phyloP scores from a whole-genome alignment of 176 grass and related monocot genomes.

The Musa beccarii region DNA sequence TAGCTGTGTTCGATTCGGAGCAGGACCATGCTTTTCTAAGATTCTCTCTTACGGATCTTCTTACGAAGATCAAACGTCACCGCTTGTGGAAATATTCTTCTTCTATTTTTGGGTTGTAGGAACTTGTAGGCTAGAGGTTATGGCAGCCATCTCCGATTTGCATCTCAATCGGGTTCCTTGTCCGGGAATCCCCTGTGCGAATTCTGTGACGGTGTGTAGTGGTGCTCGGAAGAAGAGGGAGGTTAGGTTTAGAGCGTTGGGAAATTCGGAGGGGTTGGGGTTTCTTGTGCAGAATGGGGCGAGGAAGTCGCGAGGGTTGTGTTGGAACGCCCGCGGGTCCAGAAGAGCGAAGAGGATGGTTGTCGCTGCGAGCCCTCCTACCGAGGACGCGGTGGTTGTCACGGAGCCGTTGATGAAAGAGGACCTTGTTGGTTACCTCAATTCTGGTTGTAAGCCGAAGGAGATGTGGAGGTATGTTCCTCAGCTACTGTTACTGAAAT shows the following conservation, averaged over 20 bases:
- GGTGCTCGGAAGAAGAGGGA: background rate
- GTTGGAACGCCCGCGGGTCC: background rate
- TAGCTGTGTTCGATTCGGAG: too few relatives aligned
- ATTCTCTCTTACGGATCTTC: too few relatives aligned
- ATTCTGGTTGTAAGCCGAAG: slow-evolving; percentile 80
- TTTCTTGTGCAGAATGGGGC: background rate
- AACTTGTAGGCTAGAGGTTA: background rate
- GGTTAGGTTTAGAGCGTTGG: slow-evolving; percentile 4
- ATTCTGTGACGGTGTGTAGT: background rate
- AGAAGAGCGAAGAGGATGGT: slow-evolving; percentile 20
- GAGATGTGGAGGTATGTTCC: slow-evolving; percentile 69
- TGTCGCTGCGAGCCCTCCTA: slow-evolving; percentile 71
- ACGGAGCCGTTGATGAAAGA: slow-evolving; percentile 86
- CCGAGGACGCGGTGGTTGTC: slow-evolving; percentile 57
- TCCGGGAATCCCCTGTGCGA: background rate
- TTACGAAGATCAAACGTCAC: too few relatives aligned
- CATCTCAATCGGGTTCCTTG: background rate
- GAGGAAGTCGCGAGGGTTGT: background rate
- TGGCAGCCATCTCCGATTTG: slow-evolving; percentile 1
- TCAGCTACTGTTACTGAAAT: too few relatives aligned
- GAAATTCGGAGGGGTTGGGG: background rate
- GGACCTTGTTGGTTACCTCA: slow-evolving; percentile 75
- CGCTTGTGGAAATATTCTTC: too few relatives aligned
- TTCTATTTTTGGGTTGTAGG: too few relatives aligned
- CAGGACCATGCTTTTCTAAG: too few relatives aligned